A percentile compares a stretch with the other conserved stretches of the same genome.
Conservation (phyloP, 2,329 filamentous ascomycete species). For the Monosporascus sp. region DNA sequence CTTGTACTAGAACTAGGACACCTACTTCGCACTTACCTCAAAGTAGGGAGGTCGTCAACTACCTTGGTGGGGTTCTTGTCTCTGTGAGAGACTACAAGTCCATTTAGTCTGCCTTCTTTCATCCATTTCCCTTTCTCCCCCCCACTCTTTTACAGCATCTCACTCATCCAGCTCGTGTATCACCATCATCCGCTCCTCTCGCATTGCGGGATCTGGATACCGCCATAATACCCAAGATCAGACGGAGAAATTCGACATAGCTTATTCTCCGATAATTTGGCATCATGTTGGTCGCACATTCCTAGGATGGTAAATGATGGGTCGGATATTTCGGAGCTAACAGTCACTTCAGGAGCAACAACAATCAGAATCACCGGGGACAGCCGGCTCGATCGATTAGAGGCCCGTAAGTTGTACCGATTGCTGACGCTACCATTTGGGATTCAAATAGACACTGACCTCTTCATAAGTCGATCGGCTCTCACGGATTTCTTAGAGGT, state of each 20-base stretch:
- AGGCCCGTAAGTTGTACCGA: conserved; percentile 15
- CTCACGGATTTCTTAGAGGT: conserved; percentile 24
- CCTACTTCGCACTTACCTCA: too few relatives aligned
- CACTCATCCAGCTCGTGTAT: background rate
- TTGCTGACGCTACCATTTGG: background rate
- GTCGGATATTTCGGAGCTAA: conserved; percentile 2
- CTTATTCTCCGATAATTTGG: background rate
- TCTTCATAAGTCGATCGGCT: conserved; percentile 16
- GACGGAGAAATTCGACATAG: background rate
- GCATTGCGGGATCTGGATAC: too few relatives aligned
- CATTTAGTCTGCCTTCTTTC: background rate
- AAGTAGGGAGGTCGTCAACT: too few relatives aligned
- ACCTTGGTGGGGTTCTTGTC: too few relatives aligned
- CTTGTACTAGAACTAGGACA: background rate
- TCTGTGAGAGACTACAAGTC: too few relatives aligned
- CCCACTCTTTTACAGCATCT: background rate
- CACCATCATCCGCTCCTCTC: background rate
- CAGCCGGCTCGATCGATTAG: conserved; percentile 13
- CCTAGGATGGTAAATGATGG: background rate
- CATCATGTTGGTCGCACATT: conserved; percentile 13
- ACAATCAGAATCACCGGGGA: conserved; percentile 8
- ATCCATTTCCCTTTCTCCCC: background rate
- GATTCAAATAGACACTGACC: background rate
- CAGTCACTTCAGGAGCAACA: conserved; percentile 9
- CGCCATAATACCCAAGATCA: too few relatives aligned